A percentile compares a stretch with the other conserved stretches of the same genome.
Evolutionary conservation across 148 eudicot genomes (phyloP).

Genomic region (Beta vulgaris): DNA sequence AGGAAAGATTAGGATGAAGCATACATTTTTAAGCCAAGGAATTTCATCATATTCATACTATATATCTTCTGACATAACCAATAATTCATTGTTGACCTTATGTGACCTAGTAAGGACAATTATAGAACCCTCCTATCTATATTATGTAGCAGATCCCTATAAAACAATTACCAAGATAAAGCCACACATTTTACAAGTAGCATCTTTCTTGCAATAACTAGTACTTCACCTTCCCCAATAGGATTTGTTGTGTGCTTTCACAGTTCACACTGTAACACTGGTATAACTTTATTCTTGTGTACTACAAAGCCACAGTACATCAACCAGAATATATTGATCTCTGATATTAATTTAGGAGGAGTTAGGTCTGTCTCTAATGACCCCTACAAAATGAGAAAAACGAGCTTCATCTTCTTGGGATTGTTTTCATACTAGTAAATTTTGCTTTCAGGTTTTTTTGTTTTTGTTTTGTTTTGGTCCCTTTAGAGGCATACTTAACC

Average conservation of each 20-base stretch:
- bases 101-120: conserved; percentile 19
- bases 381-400: conserved; percentile 22
- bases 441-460: not conserved
- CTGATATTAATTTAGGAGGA: conserved; percentile 5
- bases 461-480: not conserved
- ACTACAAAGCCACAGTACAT: not conserved
- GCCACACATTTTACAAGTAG: not conserved
- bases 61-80: not conserved
- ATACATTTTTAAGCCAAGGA: not conserved
- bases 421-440: not conserved
- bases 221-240: conserved; percentile 3
- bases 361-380: conserved; percentile 6
- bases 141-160: conserved; percentile 20
- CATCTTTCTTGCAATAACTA: too few relatives aligned
- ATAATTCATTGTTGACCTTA: conserved; percentile 15
- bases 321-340: conserved; percentile 15
- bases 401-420: conserved; percentile 23
- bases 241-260: conserved; percentile 10
- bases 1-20: not conserved
- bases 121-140: not conserved
- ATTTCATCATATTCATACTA: conserved; percentile 16
- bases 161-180: conserved; percentile 12
- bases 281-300: too few relatives aligned
- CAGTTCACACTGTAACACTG: conserved; percentile 4
- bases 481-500: too few relatives aligned